Evolutionary conservation across 305 asterid genomes (phyloP).

Genomic region (Caryopteris hybrid): DNA sequence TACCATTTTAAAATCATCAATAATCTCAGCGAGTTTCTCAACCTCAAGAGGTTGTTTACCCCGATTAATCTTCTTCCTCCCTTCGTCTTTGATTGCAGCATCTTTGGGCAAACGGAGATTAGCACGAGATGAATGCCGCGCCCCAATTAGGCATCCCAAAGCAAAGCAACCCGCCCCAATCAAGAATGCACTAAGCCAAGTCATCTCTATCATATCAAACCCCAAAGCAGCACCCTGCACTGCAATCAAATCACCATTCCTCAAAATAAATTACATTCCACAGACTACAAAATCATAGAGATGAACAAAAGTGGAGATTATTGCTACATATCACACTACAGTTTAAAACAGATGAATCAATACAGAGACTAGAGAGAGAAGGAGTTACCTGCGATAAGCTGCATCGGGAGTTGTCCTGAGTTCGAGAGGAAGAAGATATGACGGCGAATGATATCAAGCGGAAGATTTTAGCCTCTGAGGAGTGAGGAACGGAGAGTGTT

Average conservation of each 20-base stretch:
- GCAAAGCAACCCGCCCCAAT: slow-evolving; percentile 85
- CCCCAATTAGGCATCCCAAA: slow-evolving; percentile 68
- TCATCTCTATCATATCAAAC: slow-evolving; percentile 62
- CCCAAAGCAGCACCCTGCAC: slow-evolving; percentile 33
- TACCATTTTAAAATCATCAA: slow-evolving; percentile 94
- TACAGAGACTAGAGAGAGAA: background rate
- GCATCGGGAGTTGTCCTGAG: slow-evolving; percentile 4
- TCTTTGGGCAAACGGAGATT: slow-evolving; percentile 24
- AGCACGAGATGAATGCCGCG: slow-evolving; percentile 36
- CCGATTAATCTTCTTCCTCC: slow-evolving; percentile 37
- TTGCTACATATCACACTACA: background rate
- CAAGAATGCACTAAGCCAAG: slow-evolving; percentile 68
- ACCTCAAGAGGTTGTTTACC: slow-evolving; percentile 58
- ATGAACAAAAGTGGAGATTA: background rate
- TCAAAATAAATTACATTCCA: background rate
- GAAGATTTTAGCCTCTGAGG: slow-evolving; percentile 21
- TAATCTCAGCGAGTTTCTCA: slow-evolving; percentile 82
- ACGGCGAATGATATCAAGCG: slow-evolving; percentile 10
- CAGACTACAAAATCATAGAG: background rate
- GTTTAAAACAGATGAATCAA: background rate
- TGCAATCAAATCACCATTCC: slow-evolving; percentile 22
- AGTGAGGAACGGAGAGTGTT: background rate
- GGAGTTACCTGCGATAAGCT: slow-evolving; percentile 18
- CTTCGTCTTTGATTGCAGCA: slow-evolving; percentile 28
- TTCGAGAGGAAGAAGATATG: slow-evolving; percentile 10